Conservation (phyloP, 805 yeast genomes). For the Yamadazyma phyllophila region DNA sequence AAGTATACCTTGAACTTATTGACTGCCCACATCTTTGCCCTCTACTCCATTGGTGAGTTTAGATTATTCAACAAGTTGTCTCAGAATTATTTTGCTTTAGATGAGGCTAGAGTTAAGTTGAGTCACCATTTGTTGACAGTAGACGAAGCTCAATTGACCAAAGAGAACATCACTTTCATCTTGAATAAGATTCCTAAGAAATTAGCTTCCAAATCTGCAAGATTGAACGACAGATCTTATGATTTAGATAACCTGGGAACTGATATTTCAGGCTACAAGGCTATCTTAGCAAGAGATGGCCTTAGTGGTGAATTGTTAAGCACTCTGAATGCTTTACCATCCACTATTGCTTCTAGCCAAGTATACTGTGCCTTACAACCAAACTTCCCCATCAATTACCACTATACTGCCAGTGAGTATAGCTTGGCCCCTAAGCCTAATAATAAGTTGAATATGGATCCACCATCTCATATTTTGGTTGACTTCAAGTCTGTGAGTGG, state of each 20-base stretch:
- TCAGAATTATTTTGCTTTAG: slow-evolving; percentile 52
- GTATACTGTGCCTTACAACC: slow-evolving; percentile 69
- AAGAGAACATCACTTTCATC: slow-evolving; percentile 50
- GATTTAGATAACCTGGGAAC: slow-evolving; percentile 40
- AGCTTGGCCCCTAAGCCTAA: slow-evolving; percentile 46
- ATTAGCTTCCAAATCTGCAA: slow-evolving; percentile 43
- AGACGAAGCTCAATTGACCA: slow-evolving; percentile 49
- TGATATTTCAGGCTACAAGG: slow-evolving; percentile 65
- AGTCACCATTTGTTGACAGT: slow-evolving; percentile 50
- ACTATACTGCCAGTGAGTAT: slow-evolving; percentile 23
- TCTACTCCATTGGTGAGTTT: slow-evolving; percentile 71
- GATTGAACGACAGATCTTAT: slow-evolving; percentile 37
- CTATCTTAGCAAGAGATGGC: slow-evolving; percentile 63
- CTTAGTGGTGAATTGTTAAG: slow-evolving; percentile 56
- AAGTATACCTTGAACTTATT: slow-evolving; percentile 55
- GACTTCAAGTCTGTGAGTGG: slow-evolving; percentile 70
- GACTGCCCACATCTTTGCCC: slow-evolving; percentile 62
- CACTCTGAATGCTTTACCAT: slow-evolving; percentile 44
- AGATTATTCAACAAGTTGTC: slow-evolving; percentile 57
- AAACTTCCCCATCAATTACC: slow-evolving; percentile 57
- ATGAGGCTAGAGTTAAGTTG: slow-evolving; percentile 56
- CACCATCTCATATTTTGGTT: slow-evolving; percentile 67
- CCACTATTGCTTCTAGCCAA: slow-evolving; percentile 64
- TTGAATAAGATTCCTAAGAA: slow-evolving; percentile 61
- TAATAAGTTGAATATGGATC: slow-evolving; percentile 46